Conservation (phyloP, 2,329 filamentous ascomycete species). For the Aureobasidium sp. region DNA sequence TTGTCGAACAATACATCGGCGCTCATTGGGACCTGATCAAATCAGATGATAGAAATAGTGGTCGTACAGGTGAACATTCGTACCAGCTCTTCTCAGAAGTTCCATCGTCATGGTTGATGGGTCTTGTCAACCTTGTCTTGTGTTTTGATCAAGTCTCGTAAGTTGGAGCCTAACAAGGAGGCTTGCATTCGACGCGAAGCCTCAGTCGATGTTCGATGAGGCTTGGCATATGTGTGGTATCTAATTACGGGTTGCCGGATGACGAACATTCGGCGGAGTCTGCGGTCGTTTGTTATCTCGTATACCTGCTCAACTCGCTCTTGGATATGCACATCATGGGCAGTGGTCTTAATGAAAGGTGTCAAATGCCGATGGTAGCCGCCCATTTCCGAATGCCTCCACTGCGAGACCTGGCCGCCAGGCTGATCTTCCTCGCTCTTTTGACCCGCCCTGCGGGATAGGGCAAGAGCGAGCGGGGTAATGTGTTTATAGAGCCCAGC, state of each 20-base stretch:
- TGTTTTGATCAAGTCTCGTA: neutral
- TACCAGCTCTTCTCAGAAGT: neutral
- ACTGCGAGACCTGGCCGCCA: neutral
- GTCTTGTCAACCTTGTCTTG: neutral
- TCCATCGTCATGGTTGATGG: neutral
- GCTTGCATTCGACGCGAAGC: neutral
- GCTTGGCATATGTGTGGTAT: neutral
- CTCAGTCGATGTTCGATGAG: neutral
- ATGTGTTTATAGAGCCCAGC: neutral
- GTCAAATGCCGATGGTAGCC: neutral
- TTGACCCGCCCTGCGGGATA: neutral
- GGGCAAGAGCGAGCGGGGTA: conserved; percentile 1
- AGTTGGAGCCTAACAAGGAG: neutral
- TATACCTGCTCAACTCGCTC: neutral
- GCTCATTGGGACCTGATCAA: conserved; percentile 34
- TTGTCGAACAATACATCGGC: conserved; percentile 36
- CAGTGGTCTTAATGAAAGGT: neutral
- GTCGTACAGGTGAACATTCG: neutral
- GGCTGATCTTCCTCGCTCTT: neutral
- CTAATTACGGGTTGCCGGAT: neutral
- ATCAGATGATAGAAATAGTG: neutral
- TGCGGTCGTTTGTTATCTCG: neutral
- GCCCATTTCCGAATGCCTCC: neutral
- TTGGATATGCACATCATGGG: neutral
- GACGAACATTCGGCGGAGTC: neutral